phyloP scores from a whole-genome alignment of 768 basidiomycete genomes.

The Galerina marginata region DNA sequence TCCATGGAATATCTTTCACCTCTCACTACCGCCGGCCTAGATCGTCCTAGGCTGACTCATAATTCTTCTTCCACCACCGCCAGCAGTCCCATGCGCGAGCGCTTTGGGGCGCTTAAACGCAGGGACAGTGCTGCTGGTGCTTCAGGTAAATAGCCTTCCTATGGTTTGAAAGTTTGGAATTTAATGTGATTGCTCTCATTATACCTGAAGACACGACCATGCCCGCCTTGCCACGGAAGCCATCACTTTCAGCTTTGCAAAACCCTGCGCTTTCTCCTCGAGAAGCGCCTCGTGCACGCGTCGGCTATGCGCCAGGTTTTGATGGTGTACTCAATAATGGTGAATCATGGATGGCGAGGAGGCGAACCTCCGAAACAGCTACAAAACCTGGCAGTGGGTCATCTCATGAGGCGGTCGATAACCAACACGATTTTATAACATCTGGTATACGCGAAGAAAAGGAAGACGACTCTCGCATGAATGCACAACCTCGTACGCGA shows the following conservation, averaged over 20 bases:
- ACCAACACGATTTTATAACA: constrained; percentile 46
- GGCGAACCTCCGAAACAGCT: constrained; percentile 64
- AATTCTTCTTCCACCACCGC: constrained; percentile 46
- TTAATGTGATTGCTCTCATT: constrained; percentile 7
- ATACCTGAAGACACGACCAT: constrained; percentile 59
- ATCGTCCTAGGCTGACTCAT: constrained; percentile 64
- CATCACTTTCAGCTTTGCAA: constrained; percentile 69
- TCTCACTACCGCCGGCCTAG: constrained; percentile 55
- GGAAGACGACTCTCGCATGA: constrained; percentile 41
- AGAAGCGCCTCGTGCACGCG: constrained; percentile 69
- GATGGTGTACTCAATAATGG: constrained; percentile 74
- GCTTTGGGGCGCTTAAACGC: constrained; percentile 67
- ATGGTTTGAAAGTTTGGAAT: background rate
- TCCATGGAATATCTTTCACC: constrained; percentile 75
- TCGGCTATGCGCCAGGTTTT: constrained; percentile 63
- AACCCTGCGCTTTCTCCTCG: constrained; percentile 61
- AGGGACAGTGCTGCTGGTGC: constrained; percentile 56
- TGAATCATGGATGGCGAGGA: constrained; percentile 72
- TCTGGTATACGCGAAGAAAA: constrained; percentile 67
- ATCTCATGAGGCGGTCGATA: constrained; percentile 43
- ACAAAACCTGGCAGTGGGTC: constrained; percentile 45
- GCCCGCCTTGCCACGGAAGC: constrained; percentile 63
- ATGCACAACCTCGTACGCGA: constrained; percentile 10
- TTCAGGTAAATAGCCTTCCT: constrained; percentile 50
- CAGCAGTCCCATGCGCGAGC: constrained; percentile 67